Conservation (phyloP, 352 stramenopile genomes). For the Phytophthora hybrid region DNA sequence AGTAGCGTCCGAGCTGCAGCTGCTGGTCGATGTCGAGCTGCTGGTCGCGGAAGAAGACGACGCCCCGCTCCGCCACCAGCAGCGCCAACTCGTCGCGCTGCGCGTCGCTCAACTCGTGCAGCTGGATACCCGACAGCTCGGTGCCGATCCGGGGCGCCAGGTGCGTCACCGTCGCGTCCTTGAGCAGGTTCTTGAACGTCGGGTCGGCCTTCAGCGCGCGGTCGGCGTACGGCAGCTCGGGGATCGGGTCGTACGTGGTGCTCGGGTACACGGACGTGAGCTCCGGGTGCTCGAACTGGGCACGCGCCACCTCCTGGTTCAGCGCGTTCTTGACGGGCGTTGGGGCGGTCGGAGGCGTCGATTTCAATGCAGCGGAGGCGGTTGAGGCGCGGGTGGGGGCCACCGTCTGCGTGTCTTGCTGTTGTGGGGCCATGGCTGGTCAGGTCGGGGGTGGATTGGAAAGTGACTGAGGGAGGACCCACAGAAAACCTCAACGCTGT, state of each 20-base stretch:
- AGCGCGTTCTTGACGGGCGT: too few species aligned
- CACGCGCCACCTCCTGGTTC: constrained; percentile 5
- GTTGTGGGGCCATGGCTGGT: constrained; percentile 3
- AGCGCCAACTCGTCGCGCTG: constrained; percentile 5
- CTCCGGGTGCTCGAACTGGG: constrained; percentile 4
- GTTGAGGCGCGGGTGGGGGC: background rate
- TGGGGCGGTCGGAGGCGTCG: background rate
- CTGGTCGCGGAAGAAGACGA: constrained; percentile 7
- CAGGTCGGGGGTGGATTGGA: background rate
- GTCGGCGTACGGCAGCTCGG: background rate
- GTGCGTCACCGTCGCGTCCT: constrained; percentile 7
- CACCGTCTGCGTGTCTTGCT: constrained; percentile 2
- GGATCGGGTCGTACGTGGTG: constrained; percentile 8
- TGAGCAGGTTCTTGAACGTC: constrained; percentile 6
- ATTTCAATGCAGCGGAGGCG: background rate
- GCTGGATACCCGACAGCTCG: constrained; percentile 3
- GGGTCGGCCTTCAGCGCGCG: background rate
- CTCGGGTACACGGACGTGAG: background rate
- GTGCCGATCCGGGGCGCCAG: constrained; percentile 6
- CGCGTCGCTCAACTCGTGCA: background rate
- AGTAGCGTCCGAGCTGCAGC: constrained; percentile 2
- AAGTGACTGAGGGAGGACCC: constrained; percentile 4
- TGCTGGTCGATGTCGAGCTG: constrained; percentile 2
- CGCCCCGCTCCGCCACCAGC: constrained; percentile 3
- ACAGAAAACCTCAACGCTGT: background rate